Percentiles rank a stretch among this genome's conserved stretches.
These are phyloP conservation scores for Fagopyrum esculentum DNA, from an alignment of 148 eudicot genomes.

Conservation along the genomic window DNA sequence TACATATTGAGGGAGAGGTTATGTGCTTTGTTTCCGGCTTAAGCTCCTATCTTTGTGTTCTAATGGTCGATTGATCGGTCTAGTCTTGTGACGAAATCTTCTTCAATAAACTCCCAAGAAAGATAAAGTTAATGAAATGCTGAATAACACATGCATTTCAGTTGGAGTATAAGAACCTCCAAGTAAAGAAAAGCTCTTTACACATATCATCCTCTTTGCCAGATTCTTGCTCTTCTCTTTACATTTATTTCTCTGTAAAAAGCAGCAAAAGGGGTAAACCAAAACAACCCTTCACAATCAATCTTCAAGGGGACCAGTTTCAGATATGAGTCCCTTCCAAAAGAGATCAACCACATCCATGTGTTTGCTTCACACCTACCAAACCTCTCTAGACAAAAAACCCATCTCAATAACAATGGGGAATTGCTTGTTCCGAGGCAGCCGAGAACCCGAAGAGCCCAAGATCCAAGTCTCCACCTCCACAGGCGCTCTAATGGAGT, in stretches of 20 bases:
- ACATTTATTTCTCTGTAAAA: not conserved
- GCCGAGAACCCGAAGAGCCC: conserved; percentile 24
- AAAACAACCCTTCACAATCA: conserved; percentile 9
- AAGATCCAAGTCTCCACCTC: conserved; percentile 55
- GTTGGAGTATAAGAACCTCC: not conserved
- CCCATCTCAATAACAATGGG: conserved; percentile 38
- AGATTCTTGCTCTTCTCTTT: not conserved
- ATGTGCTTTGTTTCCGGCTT: too few relatives aligned
- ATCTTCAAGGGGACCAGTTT: conserved; percentile 10
- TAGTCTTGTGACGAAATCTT: too few relatives aligned
- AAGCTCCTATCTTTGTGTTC: too few relatives aligned
- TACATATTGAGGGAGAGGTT: too few relatives aligned
- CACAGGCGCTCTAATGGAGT: conserved; percentile 85
- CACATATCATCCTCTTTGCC: not conserved
- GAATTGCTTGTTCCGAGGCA: conserved; percentile 63
- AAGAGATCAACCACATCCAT: not conserved
- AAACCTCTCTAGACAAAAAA: not conserved
- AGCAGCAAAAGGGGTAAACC: not conserved
- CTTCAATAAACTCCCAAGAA: too few relatives aligned
- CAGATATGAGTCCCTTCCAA: not conserved
- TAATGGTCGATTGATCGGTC: too few relatives aligned
- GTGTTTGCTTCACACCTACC: not conserved
- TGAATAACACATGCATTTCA: conserved; percentile 2
- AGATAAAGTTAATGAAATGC: too few relatives aligned
- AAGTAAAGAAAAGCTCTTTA: not conserved